Conservation (phyloP, 352 stramenopile genomes). For the Phytopythium montanum region DNA sequence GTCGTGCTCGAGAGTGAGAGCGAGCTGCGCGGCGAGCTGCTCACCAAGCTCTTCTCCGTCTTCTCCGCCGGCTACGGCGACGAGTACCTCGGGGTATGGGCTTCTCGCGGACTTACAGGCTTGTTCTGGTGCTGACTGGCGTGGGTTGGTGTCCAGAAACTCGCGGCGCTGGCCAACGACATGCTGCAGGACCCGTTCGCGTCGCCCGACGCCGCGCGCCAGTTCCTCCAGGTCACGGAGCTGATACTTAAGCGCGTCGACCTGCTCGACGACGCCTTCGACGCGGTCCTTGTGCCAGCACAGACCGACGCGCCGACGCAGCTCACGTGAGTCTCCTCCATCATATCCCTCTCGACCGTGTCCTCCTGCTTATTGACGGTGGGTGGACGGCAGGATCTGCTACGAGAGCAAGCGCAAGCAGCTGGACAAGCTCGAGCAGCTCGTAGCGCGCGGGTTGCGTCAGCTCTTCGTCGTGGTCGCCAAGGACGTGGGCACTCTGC, state of each 20-base stretch:
- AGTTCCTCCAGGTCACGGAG: slow-evolving; percentile 71
- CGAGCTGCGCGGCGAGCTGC: slow-evolving; percentile 58
- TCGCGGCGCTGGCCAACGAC: slow-evolving; percentile 41
- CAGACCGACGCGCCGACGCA: slow-evolving; percentile 57
- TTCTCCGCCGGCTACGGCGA: slow-evolving; percentile 60
- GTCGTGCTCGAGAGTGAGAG: slow-evolving; percentile 57
- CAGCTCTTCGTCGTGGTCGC: slow-evolving; percentile 61
- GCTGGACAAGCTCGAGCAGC: slow-evolving; percentile 57
- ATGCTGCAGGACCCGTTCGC: slow-evolving; percentile 66
- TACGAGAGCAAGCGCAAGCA: slow-evolving; percentile 72
- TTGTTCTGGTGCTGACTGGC: not conserved
- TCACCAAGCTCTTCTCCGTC: slow-evolving; percentile 64
- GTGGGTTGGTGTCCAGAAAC: slow-evolving; percentile 40
- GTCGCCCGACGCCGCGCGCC: slow-evolving; percentile 44
- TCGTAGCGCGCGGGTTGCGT: slow-evolving; percentile 41
- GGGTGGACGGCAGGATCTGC: slow-evolving; percentile 44
- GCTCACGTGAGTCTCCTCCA: slow-evolving; percentile 41
- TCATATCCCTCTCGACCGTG: not conserved
- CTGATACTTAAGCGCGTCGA: slow-evolving; percentile 55
- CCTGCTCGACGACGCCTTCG: slow-evolving; percentile 62
- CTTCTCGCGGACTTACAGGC: not conserved
- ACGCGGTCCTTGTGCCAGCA: slow-evolving; percentile 30
- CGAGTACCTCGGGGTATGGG: slow-evolving; percentile 54
- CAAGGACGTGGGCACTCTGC: slow-evolving; percentile 46
- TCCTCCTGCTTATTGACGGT: not conserved